Percentiles rank a stretch among this genome's conserved stretches.
phyloP scores from a whole-genome alignment of 345 rosid genomes.

The Linum trigynum region DNA sequence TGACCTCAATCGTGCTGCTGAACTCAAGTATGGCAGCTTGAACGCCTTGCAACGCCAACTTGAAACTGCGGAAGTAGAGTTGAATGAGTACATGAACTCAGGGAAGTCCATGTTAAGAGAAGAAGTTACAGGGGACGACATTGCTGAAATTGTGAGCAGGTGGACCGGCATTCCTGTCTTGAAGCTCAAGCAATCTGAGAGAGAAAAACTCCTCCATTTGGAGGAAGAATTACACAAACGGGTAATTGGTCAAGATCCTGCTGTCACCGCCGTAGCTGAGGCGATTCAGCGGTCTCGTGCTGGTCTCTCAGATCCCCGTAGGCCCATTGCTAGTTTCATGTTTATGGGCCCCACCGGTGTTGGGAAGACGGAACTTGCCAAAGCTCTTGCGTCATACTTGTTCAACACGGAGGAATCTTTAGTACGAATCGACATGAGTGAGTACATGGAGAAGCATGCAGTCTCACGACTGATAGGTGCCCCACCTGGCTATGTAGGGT shows the following conservation, averaged over 20 bases:
- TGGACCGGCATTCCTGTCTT: conserved; percentile 99
- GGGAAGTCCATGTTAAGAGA: conserved; percentile 98
- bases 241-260: conserved; percentile 93
- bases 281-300: conserved; percentile 98
- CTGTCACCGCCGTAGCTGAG: conserved; percentile 88
- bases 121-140: conserved; percentile 88
- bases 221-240: conserved; percentile 92
- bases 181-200: conserved; percentile 92
- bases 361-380: conserved; percentile 94
- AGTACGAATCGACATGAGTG: conserved; percentile 96
- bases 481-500: conserved; percentile 97
- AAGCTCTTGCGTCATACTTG: conserved; percentile 82
- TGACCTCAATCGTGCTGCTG: conserved; percentile 98
- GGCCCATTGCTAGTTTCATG: conserved; percentile 98
- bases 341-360: conserved; percentile 99
- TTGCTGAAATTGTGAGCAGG: conserved; percentile 88
- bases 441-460: conserved; percentile 98
- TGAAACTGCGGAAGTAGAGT: conserved; percentile 72
- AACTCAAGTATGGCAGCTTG: conserved; percentile 88
- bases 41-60: conserved; percentile 86
- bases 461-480: conserved; percentile 97
- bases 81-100: conserved; percentile 73
- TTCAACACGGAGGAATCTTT: conserved; percentile 96
- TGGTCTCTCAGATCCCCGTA: conserved; percentile 91
- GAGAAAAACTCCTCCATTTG: conserved; percentile 73